Conservation (phyloP, 169 alveolate genomes). For the Plasmodium gallinaceum region DNA sequence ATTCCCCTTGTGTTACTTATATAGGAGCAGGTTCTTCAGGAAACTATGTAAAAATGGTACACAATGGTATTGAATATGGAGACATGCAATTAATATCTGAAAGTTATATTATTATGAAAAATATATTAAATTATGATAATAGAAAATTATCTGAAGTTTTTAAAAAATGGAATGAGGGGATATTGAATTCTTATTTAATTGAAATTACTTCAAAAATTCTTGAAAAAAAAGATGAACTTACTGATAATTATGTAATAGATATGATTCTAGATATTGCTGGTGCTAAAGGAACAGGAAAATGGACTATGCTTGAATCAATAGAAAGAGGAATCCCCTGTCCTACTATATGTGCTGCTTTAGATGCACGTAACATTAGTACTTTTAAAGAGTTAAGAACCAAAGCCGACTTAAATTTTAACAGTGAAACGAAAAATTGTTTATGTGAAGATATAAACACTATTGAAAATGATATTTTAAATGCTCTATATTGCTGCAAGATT, state of each 20-base stretch:
- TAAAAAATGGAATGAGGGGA: slow-evolving; percentile 81
- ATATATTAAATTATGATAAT: slow-evolving; percentile 52
- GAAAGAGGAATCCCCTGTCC: slow-evolving; percentile 90
- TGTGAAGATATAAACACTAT: slow-evolving; percentile 8
- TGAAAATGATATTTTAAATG: slow-evolving; percentile 80
- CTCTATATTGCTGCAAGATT: slow-evolving; percentile 82
- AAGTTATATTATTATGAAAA: slow-evolving; percentile 69
- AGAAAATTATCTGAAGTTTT: slow-evolving; percentile 66
- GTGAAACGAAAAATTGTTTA: slow-evolving; percentile 8
- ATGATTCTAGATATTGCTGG: slow-evolving; percentile 85
- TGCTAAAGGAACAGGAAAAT: slow-evolving; percentile 90
- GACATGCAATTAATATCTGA: slow-evolving; percentile 89
- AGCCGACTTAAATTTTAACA: slow-evolving; percentile 35
- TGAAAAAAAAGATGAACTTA: slow-evolving; percentile 81
- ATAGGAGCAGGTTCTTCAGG: slow-evolving; percentile 90
- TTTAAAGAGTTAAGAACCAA: slow-evolving; percentile 51
- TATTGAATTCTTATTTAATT: slow-evolving; percentile 82
- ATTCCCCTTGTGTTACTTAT: slow-evolving; percentile 79
- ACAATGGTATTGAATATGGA: slow-evolving; percentile 91
- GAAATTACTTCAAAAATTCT: slow-evolving; percentile 85
- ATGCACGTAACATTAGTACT: slow-evolving; percentile 84
- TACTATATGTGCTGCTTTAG: slow-evolving; percentile 88
- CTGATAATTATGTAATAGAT: slow-evolving; percentile 83
- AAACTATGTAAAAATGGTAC: slow-evolving; percentile 91
- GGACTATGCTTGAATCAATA: slow-evolving; percentile 90